Evolutionary conservation across 192 early-diverging fungal species (phyloP), one percentile per base, ranked within the genome.

Genomic region (Mortierella antarctica): DNA sequence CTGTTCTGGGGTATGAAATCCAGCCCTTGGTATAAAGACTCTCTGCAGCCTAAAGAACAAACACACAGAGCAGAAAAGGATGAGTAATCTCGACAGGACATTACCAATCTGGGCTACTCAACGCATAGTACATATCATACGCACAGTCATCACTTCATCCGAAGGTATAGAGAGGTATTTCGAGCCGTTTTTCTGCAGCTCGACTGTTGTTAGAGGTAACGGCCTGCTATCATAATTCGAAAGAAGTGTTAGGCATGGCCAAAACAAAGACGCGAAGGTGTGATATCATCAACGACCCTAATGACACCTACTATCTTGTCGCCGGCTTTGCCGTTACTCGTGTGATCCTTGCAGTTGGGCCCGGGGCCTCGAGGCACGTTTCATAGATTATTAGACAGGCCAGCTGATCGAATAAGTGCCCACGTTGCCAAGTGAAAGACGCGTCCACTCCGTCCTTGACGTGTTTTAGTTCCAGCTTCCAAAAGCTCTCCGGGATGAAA

Each of bases 1-100:
- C 98, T 7, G 98, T 99, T 61, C 98, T 89, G 31, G 97, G 97
- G 67, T 99, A 99, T 84, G 95, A 97, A 65, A 99, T 93, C 69
- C 92, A 91, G 17, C 96, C 97, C 56, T 90, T 73, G 45, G 91
- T 91, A 86, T 99, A 98, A 31, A 99, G 86, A 2, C 84, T 77
- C 85, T 99, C 96, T 42, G 97, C 96, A n/a, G 92, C 80, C 91
- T 94, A 62, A 11, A 62, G 15, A 40, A 67, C 56, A 17, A 10
- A 21, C 11, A 48, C 2, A 52, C 20, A 21, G 58, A 44, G n/a
- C 13, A 3, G 8, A 20, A 5, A 17, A 23, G 48, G 1, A 8
- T 44, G 7, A 53, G 31, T 31, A 31, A 31, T 31, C 31, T 31
- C 31, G 1, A 2, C 31, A 2, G 57, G 23, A 11, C 18, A 4